These are phyloP conservation scores for Crithidia bombi DNA, from an alignment of 208 protist species.

Conservation along the genomic window DNA sequence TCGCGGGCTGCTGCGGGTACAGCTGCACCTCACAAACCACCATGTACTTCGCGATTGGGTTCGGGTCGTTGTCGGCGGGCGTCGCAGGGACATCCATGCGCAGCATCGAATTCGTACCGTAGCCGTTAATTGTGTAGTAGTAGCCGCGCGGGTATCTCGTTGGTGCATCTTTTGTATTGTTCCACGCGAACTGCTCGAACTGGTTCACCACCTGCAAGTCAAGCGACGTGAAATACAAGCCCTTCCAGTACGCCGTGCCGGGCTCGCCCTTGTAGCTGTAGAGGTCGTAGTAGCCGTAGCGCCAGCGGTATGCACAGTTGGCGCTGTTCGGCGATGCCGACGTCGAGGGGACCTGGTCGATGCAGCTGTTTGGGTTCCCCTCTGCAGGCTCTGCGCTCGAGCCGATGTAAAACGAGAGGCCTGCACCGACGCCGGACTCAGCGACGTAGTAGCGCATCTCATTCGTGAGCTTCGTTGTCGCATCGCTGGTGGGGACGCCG, in stretches of 20 bases:
- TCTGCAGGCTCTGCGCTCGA: constrained; percentile 32
- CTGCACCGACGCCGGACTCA: not conserved
- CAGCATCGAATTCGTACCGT: not conserved
- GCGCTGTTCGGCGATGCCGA: constrained; percentile 22
- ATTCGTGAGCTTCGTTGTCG: constrained; percentile 20
- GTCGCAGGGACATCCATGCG: constrained; percentile 32
- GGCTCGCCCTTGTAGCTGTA: constrained; percentile 44
- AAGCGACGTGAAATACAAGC: constrained; percentile 24
- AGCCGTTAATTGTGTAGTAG: constrained; percentile 37
- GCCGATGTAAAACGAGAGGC: constrained; percentile 35
- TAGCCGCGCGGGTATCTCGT: constrained; percentile 39
- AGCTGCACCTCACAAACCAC: constrained; percentile 44
- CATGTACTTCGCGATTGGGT: constrained; percentile 27
- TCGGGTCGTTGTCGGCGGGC: constrained; percentile 32
- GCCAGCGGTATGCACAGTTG: constrained; percentile 57
- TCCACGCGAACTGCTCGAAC: constrained; percentile 38
- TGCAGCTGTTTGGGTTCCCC: constrained; percentile 19
- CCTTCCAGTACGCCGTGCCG: constrained; percentile 49
- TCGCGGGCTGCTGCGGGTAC: constrained; percentile 26
- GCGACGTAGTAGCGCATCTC: constrained; percentile 11
- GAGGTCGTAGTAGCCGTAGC: constrained; percentile 50
- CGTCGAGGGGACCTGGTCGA: not conserved
- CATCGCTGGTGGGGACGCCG: constrained; percentile 27
- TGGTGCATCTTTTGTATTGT: not conserved
- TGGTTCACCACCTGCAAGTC: constrained; percentile 30